Evolutionary conservation across 768 basidiomycete species (phyloP).

Genomic region (Coprinopsis strossmayeri): DNA sequence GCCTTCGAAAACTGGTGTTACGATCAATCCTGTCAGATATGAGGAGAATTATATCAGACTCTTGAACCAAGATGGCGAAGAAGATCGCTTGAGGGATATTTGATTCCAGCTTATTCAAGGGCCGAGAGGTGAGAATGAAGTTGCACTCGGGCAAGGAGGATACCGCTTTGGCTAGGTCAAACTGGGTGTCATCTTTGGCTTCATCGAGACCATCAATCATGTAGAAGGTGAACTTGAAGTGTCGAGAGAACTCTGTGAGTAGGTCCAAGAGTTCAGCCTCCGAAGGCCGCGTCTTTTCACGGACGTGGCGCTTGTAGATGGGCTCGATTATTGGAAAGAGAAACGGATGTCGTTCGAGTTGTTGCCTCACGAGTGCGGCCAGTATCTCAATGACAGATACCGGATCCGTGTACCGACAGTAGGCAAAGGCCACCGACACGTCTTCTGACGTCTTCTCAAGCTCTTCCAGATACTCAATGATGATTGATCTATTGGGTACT

Average conservation of each 20-base stretch:
- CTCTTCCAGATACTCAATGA: neutral
- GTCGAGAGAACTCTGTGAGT: neutral
- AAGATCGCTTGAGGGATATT: neutral
- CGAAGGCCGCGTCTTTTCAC: neutral
- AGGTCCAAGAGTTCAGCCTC: neutral
- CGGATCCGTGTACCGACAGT: neutral
- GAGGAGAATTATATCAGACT: constrained; percentile 1
- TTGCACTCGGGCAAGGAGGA: neutral
- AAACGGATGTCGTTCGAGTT: neutral
- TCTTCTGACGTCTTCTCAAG: neutral
- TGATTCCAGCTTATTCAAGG: neutral
- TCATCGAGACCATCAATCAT: constrained; percentile 2
- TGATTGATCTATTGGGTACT: neutral
- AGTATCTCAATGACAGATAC: neutral
- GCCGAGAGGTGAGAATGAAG: constrained; percentile 1
- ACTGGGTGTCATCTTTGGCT: neutral
- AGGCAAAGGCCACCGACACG: neutral
- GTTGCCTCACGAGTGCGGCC: neutral
- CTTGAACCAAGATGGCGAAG: neutral
- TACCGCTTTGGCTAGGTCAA: neutral
- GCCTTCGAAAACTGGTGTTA: neutral
- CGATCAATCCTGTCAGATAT: neutral
- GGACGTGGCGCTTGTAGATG: neutral
- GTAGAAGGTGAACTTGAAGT: neutral
- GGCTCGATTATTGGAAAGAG: neutral